phyloP scores from a whole-genome alignment of 208 protist genomes.

The Acanthamoeba sp. region DNA sequence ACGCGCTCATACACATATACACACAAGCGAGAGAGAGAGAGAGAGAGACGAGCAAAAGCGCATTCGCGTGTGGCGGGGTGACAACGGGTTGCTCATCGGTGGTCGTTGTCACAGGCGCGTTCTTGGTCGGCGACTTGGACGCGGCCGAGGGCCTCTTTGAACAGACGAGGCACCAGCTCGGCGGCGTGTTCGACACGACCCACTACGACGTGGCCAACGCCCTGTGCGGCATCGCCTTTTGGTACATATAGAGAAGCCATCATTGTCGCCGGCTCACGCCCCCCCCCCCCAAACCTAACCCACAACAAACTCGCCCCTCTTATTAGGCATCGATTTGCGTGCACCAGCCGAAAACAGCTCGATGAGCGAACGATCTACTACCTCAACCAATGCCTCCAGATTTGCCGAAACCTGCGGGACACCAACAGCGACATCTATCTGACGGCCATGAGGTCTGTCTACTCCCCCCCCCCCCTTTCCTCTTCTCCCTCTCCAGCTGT shows the following conservation, averaged over 20 bases:
- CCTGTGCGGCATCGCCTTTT: slow-evolving; percentile 19
- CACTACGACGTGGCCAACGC: slow-evolving; percentile 47
- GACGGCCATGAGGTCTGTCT: slow-evolving; percentile 5
- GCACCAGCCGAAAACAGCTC: slow-evolving; percentile 12
- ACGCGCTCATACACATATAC: background rate
- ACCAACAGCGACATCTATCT: slow-evolving; percentile 31
- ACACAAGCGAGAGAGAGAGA: too few relatives aligned
- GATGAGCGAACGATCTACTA: slow-evolving; percentile 59
- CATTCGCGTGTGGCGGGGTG: too few relatives aligned
- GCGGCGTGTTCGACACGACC: slow-evolving; percentile 22
- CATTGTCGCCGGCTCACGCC: background rate
- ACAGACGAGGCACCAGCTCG: background rate
- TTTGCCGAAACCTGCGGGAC: slow-evolving; percentile 29
- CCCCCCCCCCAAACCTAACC: too few relatives aligned
- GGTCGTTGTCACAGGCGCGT: background rate
- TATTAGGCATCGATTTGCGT: slow-evolving; percentile 40
- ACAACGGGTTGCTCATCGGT: too few relatives aligned
- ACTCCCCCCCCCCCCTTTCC: background rate
- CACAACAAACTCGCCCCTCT: too few relatives aligned
- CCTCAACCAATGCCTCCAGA: slow-evolving; percentile 45
- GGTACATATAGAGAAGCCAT: background rate
- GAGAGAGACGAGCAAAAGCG: too few relatives aligned
- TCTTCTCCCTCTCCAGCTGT: background rate
- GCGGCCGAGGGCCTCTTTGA: slow-evolving; percentile 18
- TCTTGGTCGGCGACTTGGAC: background rate